Conservation (phyloP, 176 grass and related monocot species). For the Hordeum marinum region DNA sequence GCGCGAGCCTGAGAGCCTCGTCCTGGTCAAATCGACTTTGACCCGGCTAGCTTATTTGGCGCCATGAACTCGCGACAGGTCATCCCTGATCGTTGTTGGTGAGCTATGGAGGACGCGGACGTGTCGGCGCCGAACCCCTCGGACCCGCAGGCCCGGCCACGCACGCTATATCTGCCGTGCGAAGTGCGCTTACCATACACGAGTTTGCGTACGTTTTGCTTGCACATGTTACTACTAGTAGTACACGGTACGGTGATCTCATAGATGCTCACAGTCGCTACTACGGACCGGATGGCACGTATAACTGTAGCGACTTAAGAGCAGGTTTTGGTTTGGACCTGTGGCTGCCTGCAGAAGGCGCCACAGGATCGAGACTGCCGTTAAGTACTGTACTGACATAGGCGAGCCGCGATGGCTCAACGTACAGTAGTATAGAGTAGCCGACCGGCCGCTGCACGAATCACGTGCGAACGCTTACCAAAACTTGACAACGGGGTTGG, state of each 20-base stretch:
- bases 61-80: neutral
- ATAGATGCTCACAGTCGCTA: neutral
- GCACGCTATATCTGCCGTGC: slow-evolving; percentile 5
- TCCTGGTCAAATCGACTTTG: neutral
- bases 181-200: neutral
- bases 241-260: neutral
- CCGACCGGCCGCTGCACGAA: slow-evolving; percentile 9
- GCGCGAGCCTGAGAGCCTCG: neutral
- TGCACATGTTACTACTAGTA: neutral
- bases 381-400: neutral
- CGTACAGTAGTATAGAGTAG: neutral
- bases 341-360: neutral
- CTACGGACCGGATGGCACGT: neutral
- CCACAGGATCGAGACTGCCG: neutral
- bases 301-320: neutral
- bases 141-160: neutral
- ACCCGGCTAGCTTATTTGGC: neutral
- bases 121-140: neutral
- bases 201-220: neutral
- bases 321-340: neutral
- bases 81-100: slow-evolving; percentile 1
- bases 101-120: neutral
- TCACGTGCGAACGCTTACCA: neutral
- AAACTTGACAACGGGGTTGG: neutral
- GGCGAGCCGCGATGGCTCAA: neutral